phyloP scores from a whole-genome alignment of 2,329 filamentous ascomycete species.

The Aspergillus pseudonomiae region DNA sequence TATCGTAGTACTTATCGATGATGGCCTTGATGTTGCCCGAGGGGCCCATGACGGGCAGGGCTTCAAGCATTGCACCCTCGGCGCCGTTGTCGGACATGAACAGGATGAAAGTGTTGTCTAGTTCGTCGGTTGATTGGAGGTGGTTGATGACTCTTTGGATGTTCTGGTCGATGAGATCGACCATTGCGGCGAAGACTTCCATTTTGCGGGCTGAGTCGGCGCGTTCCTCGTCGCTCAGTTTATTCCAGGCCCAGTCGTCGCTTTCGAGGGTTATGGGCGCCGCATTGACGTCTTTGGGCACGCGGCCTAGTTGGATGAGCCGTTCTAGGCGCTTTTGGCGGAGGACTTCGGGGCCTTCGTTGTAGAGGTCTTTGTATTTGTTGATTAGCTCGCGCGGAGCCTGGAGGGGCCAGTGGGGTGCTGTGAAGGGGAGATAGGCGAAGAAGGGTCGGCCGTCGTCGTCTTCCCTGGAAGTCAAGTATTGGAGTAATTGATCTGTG shows the following conservation, averaged over 20 bases:
- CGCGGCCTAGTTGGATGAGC: not conserved
- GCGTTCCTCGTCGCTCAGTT: slow-evolving; percentile 55
- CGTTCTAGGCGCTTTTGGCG: not conserved
- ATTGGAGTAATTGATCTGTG: slow-evolving; percentile 54
- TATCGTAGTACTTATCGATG: slow-evolving; percentile 61
- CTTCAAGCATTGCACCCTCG: slow-evolving; percentile 62
- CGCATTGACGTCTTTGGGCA: not conserved
- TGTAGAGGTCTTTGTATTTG: slow-evolving; percentile 49
- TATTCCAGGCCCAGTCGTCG: slow-evolving; percentile 56
- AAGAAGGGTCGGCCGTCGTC: slow-evolving; percentile 56
- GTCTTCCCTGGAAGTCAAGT: slow-evolving; percentile 53
- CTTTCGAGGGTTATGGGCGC: not conserved
- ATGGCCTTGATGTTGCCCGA: slow-evolving; percentile 57
- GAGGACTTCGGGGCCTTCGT: not conserved
- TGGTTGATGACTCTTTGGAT: slow-evolving; percentile 62
- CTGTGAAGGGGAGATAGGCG: slow-evolving; percentile 63
- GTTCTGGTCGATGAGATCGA: slow-evolving; percentile 63
- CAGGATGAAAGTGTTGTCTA: slow-evolving; percentile 66
- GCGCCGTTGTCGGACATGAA: slow-evolving; percentile 68
- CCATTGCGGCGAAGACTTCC: slow-evolving; percentile 67
- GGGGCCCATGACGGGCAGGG: slow-evolving; percentile 55
- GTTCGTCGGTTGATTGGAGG: slow-evolving; percentile 58
- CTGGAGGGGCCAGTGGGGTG: slow-evolving; percentile 66
- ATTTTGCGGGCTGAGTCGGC: slow-evolving; percentile 52
- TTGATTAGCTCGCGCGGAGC: slow-evolving; percentile 58